These are phyloP conservation scores for Citrullus colocynthis DNA, from an alignment of 306 rosid genomes.

Conservation along the genomic window DNA sequence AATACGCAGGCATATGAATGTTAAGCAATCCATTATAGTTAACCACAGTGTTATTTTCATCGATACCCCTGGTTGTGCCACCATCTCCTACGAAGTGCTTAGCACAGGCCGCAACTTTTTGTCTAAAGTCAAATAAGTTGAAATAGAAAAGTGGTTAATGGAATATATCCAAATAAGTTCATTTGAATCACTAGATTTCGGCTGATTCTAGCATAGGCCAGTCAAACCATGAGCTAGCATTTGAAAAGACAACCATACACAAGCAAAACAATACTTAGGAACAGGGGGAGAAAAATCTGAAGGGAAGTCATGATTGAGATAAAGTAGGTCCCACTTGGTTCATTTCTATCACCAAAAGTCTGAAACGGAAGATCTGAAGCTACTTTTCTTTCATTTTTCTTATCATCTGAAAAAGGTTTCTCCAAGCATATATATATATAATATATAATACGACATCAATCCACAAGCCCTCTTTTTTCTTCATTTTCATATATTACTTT, in stretches of 20 bases:
- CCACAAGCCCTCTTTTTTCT: background rate
- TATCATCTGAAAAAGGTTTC: background rate
- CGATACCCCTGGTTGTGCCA: constrained; percentile 75
- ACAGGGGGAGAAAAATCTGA: background rate
- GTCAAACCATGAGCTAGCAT: background rate
- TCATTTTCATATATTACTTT: background rate
- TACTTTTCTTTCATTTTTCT: background rate
- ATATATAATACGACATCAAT: background rate
- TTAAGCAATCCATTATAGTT: constrained; percentile 39
- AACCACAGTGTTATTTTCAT: constrained; percentile 75
- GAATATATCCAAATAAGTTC: background rate
- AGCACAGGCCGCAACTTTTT: constrained; percentile 92
- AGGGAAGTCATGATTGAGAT: background rate
- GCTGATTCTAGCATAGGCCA: background rate
- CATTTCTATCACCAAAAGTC: background rate
- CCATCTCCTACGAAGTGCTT: constrained; percentile 96
- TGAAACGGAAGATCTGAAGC: background rate
- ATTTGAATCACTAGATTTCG: background rate
- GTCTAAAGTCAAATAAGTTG: constrained; percentile 26
- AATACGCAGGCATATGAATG: constrained; percentile 79
- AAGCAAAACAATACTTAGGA: background rate
- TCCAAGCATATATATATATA: background rate
- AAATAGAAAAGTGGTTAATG: background rate
- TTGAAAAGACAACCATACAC: background rate
- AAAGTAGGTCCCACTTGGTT: background rate